Evolutionary conservation across 768 basidiomycete genomes (phyloP).

Genomic region (Rhodosporidiobolus odoratus): DNA sequence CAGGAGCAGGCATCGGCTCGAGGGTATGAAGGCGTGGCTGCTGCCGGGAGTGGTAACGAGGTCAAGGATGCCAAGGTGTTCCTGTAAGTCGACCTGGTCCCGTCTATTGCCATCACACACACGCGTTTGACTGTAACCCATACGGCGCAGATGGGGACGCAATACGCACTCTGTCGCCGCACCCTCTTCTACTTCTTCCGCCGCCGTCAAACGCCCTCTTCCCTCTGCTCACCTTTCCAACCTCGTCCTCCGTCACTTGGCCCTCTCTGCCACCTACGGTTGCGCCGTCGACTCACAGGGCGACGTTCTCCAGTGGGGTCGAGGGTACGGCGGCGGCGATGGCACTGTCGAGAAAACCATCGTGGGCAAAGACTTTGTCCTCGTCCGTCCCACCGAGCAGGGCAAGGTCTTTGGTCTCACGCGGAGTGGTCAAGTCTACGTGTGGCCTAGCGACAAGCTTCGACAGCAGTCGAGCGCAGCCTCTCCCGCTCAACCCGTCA

Average conservation of each 20-base stretch:
- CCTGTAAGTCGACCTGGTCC: no score
- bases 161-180: slow-evolving; percentile 7
- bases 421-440: slow-evolving; percentile 67
- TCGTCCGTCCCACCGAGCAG: slow-evolving; percentile 28
- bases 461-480: slow-evolving; percentile 52
- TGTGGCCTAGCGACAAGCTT: slow-evolving; percentile 55
- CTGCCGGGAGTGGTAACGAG: no score
- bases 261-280: slow-evolving; percentile 55
- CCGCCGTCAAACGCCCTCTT: slow-evolving; percentile 33
- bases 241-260: slow-evolving; percentile 67
- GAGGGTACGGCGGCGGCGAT: slow-evolving; percentile 54
- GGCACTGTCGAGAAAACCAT: slow-evolving; percentile 40
- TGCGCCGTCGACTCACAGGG: slow-evolving; percentile 68
- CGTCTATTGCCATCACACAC: no score
- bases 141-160: slow-evolving; percentile 16
- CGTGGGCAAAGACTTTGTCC: slow-evolving; percentile 31
- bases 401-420: slow-evolving; percentile 69
- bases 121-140: no score
- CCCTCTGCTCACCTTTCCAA: slow-evolving; percentile 50
- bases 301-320: slow-evolving; percentile 80
- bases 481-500: slow-evolving; percentile 43
- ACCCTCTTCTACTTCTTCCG: slow-evolving; percentile 2
- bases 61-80: no score
- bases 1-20: no score
- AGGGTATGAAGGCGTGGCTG: no score